Evolutionary conservation across 352 stramenopile species (phyloP), one percentile per base, ranked within the genome.

Genomic region (Plasmopara halstedii): DNA sequence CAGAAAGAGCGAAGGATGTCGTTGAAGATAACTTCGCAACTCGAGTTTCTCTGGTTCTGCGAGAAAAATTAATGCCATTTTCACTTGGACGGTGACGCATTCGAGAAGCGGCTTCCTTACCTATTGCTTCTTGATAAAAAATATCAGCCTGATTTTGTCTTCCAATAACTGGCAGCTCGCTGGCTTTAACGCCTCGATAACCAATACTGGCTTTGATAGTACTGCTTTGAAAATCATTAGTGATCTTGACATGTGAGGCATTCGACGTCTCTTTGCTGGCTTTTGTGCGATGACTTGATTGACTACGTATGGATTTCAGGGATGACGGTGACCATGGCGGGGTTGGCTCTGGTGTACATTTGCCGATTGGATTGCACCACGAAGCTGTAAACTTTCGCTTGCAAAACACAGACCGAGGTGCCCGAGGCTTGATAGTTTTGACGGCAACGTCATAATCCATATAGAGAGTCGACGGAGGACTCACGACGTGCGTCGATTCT

Each of bases 341-440:
- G 11, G 11, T 19, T 18, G 42, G 22, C 4, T 50, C 36, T 6
- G 26, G 20, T 2, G 38, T 29, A 19, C 31, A 26, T 3, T 58
- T 40, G 2, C 58, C 45, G 2, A 88, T 68, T 8, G 78, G 78
- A 25, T 90, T 86, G 42, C 78, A 90, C 78, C 78, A 88, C n/a
- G 78, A 90, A 0, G 73, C 69, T 29, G 69, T 66, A 20, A 71
- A 67, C 42, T 73, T 78, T 15, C 71, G 59, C 34, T 83, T 83
- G 0, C 64, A 62, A 38, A 90, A 88, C 14, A 70, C 60, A 6
- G 58, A 48, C 1, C 70, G 57, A 23, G 57, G 38, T 22, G 71
- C 50, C 2, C 72, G 57, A 19, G 78, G 75, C 33, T 79, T 83
- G 0, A 84, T 58, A 17, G 50, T 60, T 22, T 85, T 78, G 26